Conservation (phyloP, 2,329 filamentous ascomycete genomes). For the Dothistroma pini region DNA sequence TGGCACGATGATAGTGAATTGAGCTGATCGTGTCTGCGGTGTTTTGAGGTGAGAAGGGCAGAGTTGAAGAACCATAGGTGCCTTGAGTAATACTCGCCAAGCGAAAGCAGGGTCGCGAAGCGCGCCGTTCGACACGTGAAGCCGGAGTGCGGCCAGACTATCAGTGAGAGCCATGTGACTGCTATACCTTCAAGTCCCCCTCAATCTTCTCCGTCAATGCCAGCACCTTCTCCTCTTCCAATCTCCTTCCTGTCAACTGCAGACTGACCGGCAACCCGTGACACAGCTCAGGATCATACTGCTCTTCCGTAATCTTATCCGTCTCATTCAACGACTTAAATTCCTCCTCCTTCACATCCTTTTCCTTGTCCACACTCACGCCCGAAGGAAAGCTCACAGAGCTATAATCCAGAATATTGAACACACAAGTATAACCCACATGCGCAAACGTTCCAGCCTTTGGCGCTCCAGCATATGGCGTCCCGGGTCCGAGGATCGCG, state of each 20-base stretch:
- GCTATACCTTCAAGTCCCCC: conserved; percentile 18
- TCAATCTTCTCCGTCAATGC: conserved; percentile 30
- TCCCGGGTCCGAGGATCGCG: conserved; percentile 46
- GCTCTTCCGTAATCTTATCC: conserved; percentile 38
- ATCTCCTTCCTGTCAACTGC: conserved; percentile 32
- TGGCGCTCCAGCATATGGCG: conserved; percentile 41
- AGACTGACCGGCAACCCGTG: conserved; percentile 43
- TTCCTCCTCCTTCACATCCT: conserved; percentile 32
- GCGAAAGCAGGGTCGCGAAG: neutral
- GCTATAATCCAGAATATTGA: conserved; percentile 48
- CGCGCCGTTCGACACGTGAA: neutral
- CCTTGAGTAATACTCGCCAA: neutral
- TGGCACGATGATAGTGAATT: too few species aligned
- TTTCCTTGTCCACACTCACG: conserved; percentile 37
- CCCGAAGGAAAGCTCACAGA: conserved; percentile 45
- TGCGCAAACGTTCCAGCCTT: conserved; percentile 44
- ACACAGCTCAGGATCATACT: conserved; percentile 35
- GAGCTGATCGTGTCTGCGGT: too few species aligned
- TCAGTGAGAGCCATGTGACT: neutral
- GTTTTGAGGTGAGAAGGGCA: neutral
- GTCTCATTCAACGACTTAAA: conserved; percentile 35
- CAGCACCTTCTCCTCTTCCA: conserved; percentile 39
- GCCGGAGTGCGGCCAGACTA: neutral
- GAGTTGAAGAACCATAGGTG: too few species aligned
- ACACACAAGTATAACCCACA: conserved; percentile 44